Evolutionary conservation across 129 eudicot species (phyloP).

Genomic region (Cynara cardunculus): DNA sequence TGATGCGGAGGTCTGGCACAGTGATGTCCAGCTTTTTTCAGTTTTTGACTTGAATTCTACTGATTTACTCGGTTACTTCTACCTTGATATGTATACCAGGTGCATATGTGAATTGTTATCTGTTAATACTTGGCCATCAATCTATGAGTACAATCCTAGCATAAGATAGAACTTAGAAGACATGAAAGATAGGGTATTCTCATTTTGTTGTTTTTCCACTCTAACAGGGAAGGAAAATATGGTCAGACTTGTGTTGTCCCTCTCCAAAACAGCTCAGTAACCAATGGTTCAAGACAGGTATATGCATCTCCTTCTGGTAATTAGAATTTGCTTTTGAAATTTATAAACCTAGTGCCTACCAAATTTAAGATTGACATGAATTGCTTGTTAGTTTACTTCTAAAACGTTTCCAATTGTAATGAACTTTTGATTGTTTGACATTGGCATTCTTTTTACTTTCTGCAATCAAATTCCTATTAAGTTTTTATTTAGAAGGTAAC

Average conservation of each 20-base stretch:
- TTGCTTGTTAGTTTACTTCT: not conserved
- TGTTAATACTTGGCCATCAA: slow-evolving; percentile 5
- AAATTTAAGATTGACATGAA: not conserved
- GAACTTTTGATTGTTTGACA: not conserved
- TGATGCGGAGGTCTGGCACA: slow-evolving; percentile 76
- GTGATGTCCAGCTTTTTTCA: slow-evolving; percentile 65
- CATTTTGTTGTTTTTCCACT: not conserved
- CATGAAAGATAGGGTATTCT: slow-evolving; percentile 4
- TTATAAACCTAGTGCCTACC: not conserved
- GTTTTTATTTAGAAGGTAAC: too few species aligned
- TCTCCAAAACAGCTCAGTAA: slow-evolving; percentile 71
- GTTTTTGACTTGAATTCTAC: slow-evolving; percentile 75
- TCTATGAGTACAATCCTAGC: slow-evolving; percentile 8
- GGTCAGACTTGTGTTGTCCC: slow-evolving; percentile 89
- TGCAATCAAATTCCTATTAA: not conserved
- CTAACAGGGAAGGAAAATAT: slow-evolving; percentile 84
- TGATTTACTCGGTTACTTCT: slow-evolving; percentile 79
- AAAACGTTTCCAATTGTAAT: not conserved
- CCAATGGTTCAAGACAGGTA: slow-evolving; percentile 67
- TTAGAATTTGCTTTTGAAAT: not conserved
- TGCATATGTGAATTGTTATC: slow-evolving; percentile 17
- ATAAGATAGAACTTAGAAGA: not conserved
- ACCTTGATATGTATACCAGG: slow-evolving; percentile 88
- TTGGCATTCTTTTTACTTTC: not conserved
- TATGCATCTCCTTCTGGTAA: slow-evolving; percentile 1